Percentiles rank a stretch among this genome's conserved stretches.
Conservation (phyloP, 768 basidiomycete species). For the Auricularia heimuer region DNA sequence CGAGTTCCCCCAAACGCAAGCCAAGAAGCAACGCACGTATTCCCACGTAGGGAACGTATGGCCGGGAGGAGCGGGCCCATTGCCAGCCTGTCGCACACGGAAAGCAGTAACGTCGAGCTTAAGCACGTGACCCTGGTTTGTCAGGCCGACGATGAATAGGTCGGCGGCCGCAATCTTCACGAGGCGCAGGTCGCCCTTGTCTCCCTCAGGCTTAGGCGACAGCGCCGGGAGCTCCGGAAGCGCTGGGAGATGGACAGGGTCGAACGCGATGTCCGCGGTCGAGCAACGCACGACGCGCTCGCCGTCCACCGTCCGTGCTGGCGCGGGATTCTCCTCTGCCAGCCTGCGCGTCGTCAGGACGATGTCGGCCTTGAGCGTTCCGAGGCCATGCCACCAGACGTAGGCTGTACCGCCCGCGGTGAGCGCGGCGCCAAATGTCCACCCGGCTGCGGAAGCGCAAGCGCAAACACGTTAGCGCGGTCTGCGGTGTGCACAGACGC, state of each 20-base stretch:
- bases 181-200: slow-evolving; percentile 30
- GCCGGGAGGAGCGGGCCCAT: slow-evolving; percentile 16
- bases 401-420: slow-evolving; percentile 62
- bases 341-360: slow-evolving; percentile 37
- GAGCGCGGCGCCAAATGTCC: slow-evolving; percentile 68
- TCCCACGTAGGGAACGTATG: slow-evolving; percentile 43
- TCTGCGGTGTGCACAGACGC: neutral
- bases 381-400: slow-evolving; percentile 62
- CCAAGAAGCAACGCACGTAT: slow-evolving; percentile 40
- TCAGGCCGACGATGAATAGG: slow-evolving; percentile 64
- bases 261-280: slow-evolving; percentile 43
- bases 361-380: slow-evolving; percentile 30
- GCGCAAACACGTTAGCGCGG: neutral
- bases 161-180: slow-evolving; percentile 78
- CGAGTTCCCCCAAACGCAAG: neutral
- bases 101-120: slow-evolving; percentile 35
- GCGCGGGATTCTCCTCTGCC: slow-evolving; percentile 23
- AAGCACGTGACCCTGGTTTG: slow-evolving; percentile 69
- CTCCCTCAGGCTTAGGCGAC: slow-evolving; percentile 35
- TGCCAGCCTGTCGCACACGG: slow-evolving; percentile 23
- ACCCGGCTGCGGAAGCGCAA: slow-evolving; percentile 32
- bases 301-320: slow-evolving; percentile 23
- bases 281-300: slow-evolving; percentile 45
- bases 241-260: slow-evolving; percentile 49
- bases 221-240: slow-evolving; percentile 37